Evolutionary conservation across 495 filamentous ascomycete genomes (phyloP), one percentile per base, ranked within the genome.

Genomic region (Hypoxylon trugodes): DNA sequence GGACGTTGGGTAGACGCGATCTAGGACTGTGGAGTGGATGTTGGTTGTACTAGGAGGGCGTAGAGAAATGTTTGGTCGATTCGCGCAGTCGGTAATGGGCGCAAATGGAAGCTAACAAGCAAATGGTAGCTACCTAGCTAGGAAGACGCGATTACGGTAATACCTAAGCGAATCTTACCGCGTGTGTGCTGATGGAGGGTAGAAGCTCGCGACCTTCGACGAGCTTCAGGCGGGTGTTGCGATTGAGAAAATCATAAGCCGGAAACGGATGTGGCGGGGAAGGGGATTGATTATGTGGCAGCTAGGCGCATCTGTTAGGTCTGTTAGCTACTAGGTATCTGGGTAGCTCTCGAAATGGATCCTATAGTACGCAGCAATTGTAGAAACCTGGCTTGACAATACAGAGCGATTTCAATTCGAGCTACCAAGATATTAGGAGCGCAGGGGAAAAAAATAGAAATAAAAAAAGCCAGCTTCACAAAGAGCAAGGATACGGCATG

Each of bases 261-360:
- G 61, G 61, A 54, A 61, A 54, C 63, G 51, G 56, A 19, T 33
- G 63, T 66, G 57, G 63, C 56, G 63, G 63, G 63, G 63, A 57
- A 66, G 51, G 63, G 57, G 61, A 50, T 32, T n/a, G 30, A 61
- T 41, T 57, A 61, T 61, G 21, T 46, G 51, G 57, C 30, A 45
- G 63, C 57, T 66, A 57, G 63, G 63, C 63, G 63, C 63, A 57
- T 66, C 57, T 66, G 42, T 57, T 52, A 61, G 47, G n/a, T n/a
- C n/a, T n/a, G n/a, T n/a, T n/a, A n/a, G n/a, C n/a, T n/a, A n/a
- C n/a, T n/a, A n/a, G n/a, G n/a, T n/a, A n/a, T n/a, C n/a, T n/a
- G n/a, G n/a, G n/a, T 50, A 55, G 16, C 42, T 24, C 22, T 57
- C 16, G 13, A 58, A n/a, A n/a, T n/a, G n/a, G 22, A 47, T 58